phyloP scores from a whole-genome alignment of 2,329 filamentous ascomycete species.

The Corynespora cassiicola region DNA sequence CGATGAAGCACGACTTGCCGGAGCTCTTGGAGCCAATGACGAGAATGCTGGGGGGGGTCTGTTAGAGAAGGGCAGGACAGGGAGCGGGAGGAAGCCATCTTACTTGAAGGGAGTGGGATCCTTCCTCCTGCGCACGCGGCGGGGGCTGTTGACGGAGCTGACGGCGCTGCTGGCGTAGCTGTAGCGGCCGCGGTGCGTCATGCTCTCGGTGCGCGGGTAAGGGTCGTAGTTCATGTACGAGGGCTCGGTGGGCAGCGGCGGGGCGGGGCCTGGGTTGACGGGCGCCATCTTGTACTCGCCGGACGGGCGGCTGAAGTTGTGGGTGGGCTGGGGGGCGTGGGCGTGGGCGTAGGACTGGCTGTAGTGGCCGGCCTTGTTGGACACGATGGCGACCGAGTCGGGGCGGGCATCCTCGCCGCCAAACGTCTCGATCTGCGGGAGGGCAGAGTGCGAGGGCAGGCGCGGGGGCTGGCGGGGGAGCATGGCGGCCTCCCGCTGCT shows the following conservation, averaged over 20 bases:
- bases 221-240: slow-evolving; percentile 70
- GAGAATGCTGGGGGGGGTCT: slow-evolving; percentile 69
- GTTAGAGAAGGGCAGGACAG: slow-evolving; percentile 7
- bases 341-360: slow-evolving; percentile 20
- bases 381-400: slow-evolving; percentile 67
- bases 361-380: slow-evolving; percentile 59
- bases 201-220: slow-evolving; percentile 86
- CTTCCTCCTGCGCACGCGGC: slow-evolving; percentile 90
- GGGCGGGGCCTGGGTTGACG: slow-evolving; percentile 27
- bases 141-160: slow-evolving; percentile 90
- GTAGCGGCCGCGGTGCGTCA: slow-evolving; percentile 94
- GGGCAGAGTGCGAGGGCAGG: slow-evolving; percentile 56
- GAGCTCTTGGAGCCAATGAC: slow-evolving; percentile 86
- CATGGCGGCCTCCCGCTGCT: slow-evolving; percentile 61
- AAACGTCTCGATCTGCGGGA: slow-evolving; percentile 62
- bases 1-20: slow-evolving; percentile 96
- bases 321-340: too few species aligned
- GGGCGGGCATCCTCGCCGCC: slow-evolving; percentile 68
- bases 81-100: slow-evolving; percentile 50
- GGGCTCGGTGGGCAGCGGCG: slow-evolving; percentile 60
- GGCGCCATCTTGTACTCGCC: slow-evolving; percentile 49
- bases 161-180: slow-evolving; percentile 93
- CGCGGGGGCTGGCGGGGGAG: slow-evolving; percentile 67
- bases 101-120: slow-evolving; percentile 99
- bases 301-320: slow-evolving; percentile 45